phyloP scores from a whole-genome alignment of 2,329 filamentous ascomycete genomes.

The Emergomyces pasteurianus region DNA sequence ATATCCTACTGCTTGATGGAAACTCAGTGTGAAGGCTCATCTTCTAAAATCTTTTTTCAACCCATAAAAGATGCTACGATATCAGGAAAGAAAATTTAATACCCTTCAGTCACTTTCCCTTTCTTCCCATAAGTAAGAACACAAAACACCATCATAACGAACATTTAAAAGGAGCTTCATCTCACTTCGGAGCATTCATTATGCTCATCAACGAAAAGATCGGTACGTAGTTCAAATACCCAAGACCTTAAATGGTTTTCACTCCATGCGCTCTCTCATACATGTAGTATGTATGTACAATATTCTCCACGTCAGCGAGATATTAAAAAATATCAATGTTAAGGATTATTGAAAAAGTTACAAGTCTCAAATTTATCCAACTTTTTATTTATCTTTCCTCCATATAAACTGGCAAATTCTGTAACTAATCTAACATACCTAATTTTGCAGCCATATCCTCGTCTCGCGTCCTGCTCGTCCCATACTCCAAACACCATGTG shows the following conservation, averaged over 20 bases:
- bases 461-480: conserved; percentile 59
- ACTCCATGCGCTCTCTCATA: too few species aligned
- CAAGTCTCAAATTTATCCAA: not conserved
- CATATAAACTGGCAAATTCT: not conserved
- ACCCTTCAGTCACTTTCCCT: too few species aligned
- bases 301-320: not conserved
- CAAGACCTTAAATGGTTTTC: too few species aligned
- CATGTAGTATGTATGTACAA: not conserved
- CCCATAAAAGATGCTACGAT: not conserved
- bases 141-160: not conserved
- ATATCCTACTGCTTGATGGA: too few species aligned
- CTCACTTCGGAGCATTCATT: not conserved
- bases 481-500: conserved; percentile 74
- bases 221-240: conserved; percentile 12
- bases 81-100: not conserved
- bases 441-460: conserved; percentile 56
- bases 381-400: not conserved
- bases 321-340: not conserved
- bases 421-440: not conserved
- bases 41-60: not conserved
- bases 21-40: too few species aligned
- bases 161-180: not conserved
- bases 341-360: not conserved
- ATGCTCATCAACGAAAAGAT: conserved; percentile 25
- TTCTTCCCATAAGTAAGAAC: not conserved